phyloP scores from a whole-genome alignment of 176 grass and related monocot species.

The Luzula sylvatica region DNA sequence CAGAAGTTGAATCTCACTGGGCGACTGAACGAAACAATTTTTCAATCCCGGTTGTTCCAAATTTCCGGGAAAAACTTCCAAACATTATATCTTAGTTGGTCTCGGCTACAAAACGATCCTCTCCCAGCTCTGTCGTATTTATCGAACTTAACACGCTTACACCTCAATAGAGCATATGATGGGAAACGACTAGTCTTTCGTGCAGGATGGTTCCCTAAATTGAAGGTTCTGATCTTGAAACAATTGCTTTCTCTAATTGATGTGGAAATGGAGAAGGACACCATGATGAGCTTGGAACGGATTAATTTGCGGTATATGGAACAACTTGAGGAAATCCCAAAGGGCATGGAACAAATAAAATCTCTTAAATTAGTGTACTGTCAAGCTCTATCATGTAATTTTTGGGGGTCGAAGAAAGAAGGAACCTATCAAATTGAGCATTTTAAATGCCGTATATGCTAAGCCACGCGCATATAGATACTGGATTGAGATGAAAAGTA shows the following conservation, averaged over 20 bases:
- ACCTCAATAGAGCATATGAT: constrained; percentile 4
- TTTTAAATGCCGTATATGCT: neutral
- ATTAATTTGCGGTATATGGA: neutral
- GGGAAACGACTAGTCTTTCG: constrained; percentile 23
- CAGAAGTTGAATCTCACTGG: neutral
- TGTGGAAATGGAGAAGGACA: constrained; percentile 18
- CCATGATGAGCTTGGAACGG: constrained; percentile 4
- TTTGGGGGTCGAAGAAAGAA: neutral
- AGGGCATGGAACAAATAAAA: constrained; percentile 13
- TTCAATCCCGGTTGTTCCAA: constrained; percentile 17
- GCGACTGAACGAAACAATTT: constrained; percentile 3
- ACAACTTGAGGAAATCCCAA: constrained; percentile 8
- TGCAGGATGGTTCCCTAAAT: constrained; percentile 20
- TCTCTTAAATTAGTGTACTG: neutral
- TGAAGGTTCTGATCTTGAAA: neutral
- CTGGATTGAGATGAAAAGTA: too few relatives aligned
- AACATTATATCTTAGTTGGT: constrained; percentile 10
- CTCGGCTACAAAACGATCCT: constrained; percentile 9
- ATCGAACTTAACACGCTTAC: neutral
- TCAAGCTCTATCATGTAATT: neutral
- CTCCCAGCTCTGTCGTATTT: constrained; percentile 13
- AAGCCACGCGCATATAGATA: too few relatives aligned
- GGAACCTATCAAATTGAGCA: neutral
- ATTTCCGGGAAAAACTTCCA: neutral
- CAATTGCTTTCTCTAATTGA: constrained; percentile 2